These are phyloP conservation scores for Aspergillus ellipticus DNA, from an alignment of 495 filamentous ascomycete genomes.

Conservation along the genomic window DNA sequence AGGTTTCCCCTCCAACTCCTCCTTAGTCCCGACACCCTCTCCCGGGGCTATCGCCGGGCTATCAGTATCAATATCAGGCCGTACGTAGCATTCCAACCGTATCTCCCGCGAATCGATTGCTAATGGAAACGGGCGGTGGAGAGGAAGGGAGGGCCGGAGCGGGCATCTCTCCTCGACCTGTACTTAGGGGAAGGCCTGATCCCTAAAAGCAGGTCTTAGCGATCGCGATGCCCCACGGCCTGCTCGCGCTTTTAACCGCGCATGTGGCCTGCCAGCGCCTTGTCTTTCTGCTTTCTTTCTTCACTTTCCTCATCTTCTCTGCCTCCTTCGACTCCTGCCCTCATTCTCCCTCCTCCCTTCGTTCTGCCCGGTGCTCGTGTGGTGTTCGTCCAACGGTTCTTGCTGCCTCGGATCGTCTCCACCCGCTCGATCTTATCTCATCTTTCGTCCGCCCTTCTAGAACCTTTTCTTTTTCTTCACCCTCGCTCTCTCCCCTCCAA, in stretches of 20 bases:
- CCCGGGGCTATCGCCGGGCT: neutral
- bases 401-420: slow-evolving; percentile 2
- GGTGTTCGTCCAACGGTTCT: neutral
- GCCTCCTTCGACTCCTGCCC: neutral
- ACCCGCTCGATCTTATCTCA: slow-evolving; percentile 9
- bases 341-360: neutral
- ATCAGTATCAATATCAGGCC: neutral
- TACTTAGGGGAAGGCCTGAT: slow-evolving; percentile 48
- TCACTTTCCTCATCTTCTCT: slow-evolving; percentile 4
- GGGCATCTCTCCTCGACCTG: slow-evolving; percentile 47
- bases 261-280: neutral
- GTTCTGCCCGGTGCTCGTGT: neutral
- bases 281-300: slow-evolving; percentile 1
- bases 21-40: neutral
- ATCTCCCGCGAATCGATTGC: slow-evolving; percentile 16
- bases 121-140: slow-evolving; percentile 22
- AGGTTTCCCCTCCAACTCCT: neutral
- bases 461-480: slow-evolving; percentile 17
- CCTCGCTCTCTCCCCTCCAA: slow-evolving; percentile 6
- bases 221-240: slow-evolving; percentile 24
- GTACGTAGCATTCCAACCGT: neutral
- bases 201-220: slow-evolving; percentile 52
- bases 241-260: slow-evolving; percentile 15
- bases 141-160: slow-evolving; percentile 23
- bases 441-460: slow-evolving; percentile 12